phyloP scores from a whole-genome alignment of 148 eudicot genomes.

The Fagopyrum homotropicum region DNA sequence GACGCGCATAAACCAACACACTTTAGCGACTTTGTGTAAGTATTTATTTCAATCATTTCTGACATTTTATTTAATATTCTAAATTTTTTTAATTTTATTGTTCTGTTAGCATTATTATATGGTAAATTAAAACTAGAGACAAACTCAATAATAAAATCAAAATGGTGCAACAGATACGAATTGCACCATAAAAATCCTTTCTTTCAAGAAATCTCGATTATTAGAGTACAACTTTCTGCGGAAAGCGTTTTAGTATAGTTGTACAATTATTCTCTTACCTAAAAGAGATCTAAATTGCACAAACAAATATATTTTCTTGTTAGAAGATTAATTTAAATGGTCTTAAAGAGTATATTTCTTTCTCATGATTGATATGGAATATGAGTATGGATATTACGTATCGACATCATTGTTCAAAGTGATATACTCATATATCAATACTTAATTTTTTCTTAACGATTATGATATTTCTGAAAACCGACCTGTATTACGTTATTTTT shows the following conservation, averaged over 20 bases:
- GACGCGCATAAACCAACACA: slow-evolving; percentile 10
- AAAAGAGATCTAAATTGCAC: neutral
- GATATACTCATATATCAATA: no score
- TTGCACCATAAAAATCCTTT: neutral
- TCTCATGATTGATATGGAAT: no score
- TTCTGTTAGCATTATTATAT: no score
- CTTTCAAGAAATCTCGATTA: neutral
- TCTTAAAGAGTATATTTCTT: no score
- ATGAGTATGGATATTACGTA: no score
- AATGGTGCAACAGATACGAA: slow-evolving; percentile 1
- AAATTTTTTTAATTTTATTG: no score
- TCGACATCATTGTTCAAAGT: no score
- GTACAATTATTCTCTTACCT: neutral
- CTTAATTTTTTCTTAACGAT: no score
- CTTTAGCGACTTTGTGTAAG: neutral
- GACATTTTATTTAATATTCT: neutral
- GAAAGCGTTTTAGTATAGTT: neutral
- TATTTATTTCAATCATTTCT: neutral
- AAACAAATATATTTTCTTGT: neutral
- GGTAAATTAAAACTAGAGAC: neutral
- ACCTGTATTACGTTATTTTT: no score
- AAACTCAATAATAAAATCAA: neutral
- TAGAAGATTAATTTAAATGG: no score
- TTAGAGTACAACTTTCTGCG: neutral
- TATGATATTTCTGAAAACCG: no score